Evolutionary conservation across 352 stramenopile genomes (phyloP).

Genomic region (Pythium insidiosum): DNA sequence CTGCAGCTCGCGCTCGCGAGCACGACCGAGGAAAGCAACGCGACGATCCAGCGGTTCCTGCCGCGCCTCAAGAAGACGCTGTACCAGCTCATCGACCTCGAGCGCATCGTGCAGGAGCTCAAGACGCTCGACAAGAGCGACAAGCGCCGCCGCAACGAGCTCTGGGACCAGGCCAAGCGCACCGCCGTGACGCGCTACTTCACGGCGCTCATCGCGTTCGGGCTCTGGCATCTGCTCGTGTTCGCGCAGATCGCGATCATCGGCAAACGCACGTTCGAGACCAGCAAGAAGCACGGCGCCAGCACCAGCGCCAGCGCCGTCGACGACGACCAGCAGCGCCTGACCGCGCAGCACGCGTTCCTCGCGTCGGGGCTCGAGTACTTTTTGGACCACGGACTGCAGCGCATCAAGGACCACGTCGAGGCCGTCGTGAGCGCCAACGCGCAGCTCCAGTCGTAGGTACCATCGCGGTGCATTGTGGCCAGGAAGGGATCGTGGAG

Average conservation of each 20-base stretch:
- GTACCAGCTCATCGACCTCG: slow-evolving; percentile 54
- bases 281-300: slow-evolving; percentile 14
- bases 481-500: neutral
- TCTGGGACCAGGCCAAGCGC: slow-evolving; percentile 72
- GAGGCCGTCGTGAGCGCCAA: slow-evolving; percentile 41
- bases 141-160: slow-evolving; percentile 39
- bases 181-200: slow-evolving; percentile 68
- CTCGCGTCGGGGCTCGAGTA: slow-evolving; percentile 72
- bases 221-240: slow-evolving; percentile 71
- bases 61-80: slow-evolving; percentile 52
- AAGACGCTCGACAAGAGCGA: slow-evolving; percentile 65
- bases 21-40: slow-evolving; percentile 69
- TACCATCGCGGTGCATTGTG: neutral
- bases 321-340: slow-evolving; percentile 20
- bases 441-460: slow-evolving; percentile 39
- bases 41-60: slow-evolving; percentile 68
- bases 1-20: slow-evolving; percentile 59
- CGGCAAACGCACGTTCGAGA: slow-evolving; percentile 70
- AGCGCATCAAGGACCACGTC: slow-evolving; percentile 52
- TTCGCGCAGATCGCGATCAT: slow-evolving; percentile 75
- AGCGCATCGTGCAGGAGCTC: slow-evolving; percentile 64
- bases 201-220: slow-evolving; percentile 63
- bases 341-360: slow-evolving; percentile 58
- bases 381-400: slow-evolving; percentile 60
- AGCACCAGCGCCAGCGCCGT: neutral